Base-by-base conservation (phyloP, 1,284 basidiomycete genomes). In the Ustilago lituana region DNA sequence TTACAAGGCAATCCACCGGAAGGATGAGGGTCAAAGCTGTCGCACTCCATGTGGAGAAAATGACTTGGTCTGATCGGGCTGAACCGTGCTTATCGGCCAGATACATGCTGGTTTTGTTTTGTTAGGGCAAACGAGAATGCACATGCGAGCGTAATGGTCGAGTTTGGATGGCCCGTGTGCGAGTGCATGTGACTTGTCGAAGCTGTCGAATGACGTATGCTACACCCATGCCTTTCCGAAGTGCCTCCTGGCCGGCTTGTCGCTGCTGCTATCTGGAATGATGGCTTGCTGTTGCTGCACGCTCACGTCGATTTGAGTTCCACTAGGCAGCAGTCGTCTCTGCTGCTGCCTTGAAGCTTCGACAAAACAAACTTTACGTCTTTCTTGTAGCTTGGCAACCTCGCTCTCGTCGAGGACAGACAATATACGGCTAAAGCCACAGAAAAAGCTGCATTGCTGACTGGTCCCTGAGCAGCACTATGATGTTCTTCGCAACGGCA, bases 181-280 rank as follows among this genome's bases (percentile, higher is more conserved):
- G 17, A 33, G 19, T 38, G 35, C 44, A 48, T 59, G 50, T 60
- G 46, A 45, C 40, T 51, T 23, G 26, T 24, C n/a, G 15, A 15
- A 31, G 43, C 59, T 63, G 60, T 48, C 38, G 38, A 57, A 54
- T 57, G 60, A 63, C 60, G 60, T 63, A 57, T 37, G 15, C 23
- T 14, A 5, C 27, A 23, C 6, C 6, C 17, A 31, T 40, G 22
- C 20, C 20, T 24, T 41, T 15, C 17, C 22, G 37, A 15, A n/a
- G 20, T 15, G 27, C 26, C 11, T 35, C 29, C 4, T 20, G 23
- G 17, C 10, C 29, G 6, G 27, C 27, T 7, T 29, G 6, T 29
- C 12, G 12, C 6, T 12, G 27, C 12, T 29, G 27, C 27, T 29
- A 33, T 39, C 26, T 29, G n/a, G n/a, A n/a, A n/a, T n/a, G n/a